Evolutionary conservation across 163 green algal species (phyloP), one percentile per base, ranked within the genome.

Genomic region (Coccomyxa subellipsoidea): DNA sequence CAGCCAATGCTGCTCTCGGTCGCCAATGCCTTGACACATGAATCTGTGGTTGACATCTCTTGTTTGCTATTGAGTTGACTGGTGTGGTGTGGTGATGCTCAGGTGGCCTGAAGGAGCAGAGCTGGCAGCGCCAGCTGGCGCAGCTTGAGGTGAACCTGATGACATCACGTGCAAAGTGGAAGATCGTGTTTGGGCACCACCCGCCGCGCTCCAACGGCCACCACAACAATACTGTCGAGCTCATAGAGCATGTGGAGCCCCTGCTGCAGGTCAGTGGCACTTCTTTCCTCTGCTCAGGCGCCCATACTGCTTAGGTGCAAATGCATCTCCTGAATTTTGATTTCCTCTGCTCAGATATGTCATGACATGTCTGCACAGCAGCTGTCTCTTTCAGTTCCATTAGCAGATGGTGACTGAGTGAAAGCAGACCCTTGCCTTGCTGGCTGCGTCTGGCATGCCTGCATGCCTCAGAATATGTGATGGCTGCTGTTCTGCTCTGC

Each of bases 151-250:
- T 66, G 12, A 75, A 80, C 39, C 76, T 95, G 6, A 54, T 70
- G 4, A 29, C 37, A 27, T 91, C 81, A 4, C 76, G 31, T 10
- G 86, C 88, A 23, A 38, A 35, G 0, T 94, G 91, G 90, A 91
- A 92, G 78, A 72, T 95, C 69, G 85, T 93, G 47, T 83, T 94
- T 40, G 91, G 90, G 15, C 91, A 94, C 82, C 92, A 95, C 83
- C 89, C 91, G 34, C 80, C 91, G 0, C 69, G 80, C 29, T 88
- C 81, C 77, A 91, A 90, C 69, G 87, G 88, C 37, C 38, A 81
- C 25, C 91, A 94, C 83, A 89, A 87, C 82, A 87, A 89, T 78
- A 88, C 70, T 10, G 32, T 76, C 4, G 78, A 82, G 32, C 78
- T 82, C 32, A 32, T 76, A 7, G 21, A 54, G n/a, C 25, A 21